Evolutionary conservation across 495 filamentous ascomycete species (phyloP).

Genomic region (Schizothecium vesticola): DNA sequence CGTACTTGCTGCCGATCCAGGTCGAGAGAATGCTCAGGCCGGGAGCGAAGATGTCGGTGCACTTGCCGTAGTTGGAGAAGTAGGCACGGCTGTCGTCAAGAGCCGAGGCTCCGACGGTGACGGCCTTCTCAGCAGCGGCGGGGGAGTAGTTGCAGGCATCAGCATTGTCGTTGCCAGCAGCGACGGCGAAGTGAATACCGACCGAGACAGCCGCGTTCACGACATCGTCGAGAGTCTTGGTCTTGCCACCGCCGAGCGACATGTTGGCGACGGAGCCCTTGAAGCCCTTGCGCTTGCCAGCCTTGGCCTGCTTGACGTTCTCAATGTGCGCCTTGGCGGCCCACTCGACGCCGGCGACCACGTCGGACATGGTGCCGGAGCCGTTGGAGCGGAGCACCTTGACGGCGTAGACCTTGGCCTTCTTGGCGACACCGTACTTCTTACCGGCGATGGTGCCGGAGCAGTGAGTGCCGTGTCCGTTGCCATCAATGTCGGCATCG

Average conservation of each 20-base stretch:
- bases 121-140: slow-evolving; percentile 82
- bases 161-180: slow-evolving; percentile 96
- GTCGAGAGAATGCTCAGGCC: slow-evolving; percentile 95
- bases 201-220: slow-evolving; percentile 89
- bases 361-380: slow-evolving; percentile 96
- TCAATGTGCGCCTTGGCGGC: slow-evolving; percentile 74
- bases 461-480: slow-evolving; percentile 99
- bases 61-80: slow-evolving; percentile 99
- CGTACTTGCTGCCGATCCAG: slow-evolving; percentile 93
- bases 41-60: slow-evolving; percentile 98
- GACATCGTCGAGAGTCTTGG: slow-evolving; percentile 76
- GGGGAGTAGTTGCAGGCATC: slow-evolving; percentile 99
- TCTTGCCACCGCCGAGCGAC: slow-evolving; percentile 96
- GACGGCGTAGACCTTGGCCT: slow-evolving; percentile 91
- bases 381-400: slow-evolving; percentile 98
- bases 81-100: slow-evolving; percentile 94
- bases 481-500: slow-evolving; percentile 89
- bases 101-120: slow-evolving; percentile 94
- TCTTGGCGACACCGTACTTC: slow-evolving; percentile 99
- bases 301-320: slow-evolving; percentile 69
- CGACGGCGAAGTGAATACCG: slow-evolving; percentile 95
- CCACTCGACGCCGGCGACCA: slow-evolving; percentile 97
- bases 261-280: slow-evolving; percentile 99
- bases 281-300: slow-evolving; percentile 84
- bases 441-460: slow-evolving; percentile 96